phyloP scores from a whole-genome alignment of 495 filamentous ascomycete genomes.

The Immersiella caudata region DNA sequence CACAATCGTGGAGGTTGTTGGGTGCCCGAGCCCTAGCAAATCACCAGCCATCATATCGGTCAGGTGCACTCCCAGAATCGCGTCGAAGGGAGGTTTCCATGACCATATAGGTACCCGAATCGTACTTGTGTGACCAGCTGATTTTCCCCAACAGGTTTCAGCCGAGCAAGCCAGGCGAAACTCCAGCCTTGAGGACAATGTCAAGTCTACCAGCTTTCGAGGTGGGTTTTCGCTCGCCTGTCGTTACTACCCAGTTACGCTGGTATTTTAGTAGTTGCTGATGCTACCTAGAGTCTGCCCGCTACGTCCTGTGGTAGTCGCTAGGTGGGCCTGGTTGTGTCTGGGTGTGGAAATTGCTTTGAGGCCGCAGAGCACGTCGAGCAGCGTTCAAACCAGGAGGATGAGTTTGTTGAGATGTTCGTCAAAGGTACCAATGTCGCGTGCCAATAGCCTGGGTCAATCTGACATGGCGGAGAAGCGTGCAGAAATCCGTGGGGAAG shows the following conservation, averaged over 20 bases:
- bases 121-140: neutral
- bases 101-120: neutral
- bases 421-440: neutral
- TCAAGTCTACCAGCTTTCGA: too few species aligned
- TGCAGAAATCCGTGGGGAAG: conserved; percentile 13
- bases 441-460: conserved; percentile 21
- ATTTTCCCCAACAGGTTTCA: neutral
- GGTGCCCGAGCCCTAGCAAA: conserved; percentile 20
- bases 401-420: conserved; percentile 14
- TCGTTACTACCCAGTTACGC: neutral
- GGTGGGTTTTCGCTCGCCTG: neutral
- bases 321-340: too few species aligned
- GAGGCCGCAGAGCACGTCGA: too few species aligned
- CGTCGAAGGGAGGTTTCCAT: neutral
- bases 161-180: neutral
- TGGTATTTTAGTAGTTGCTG: neutral
- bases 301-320: neutral
- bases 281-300: neutral
- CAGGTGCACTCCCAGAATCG: conserved; percentile 25
- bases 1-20: conserved; percentile 6
- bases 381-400: neutral
- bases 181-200: neutral
- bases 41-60: conserved; percentile 19
- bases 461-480: conserved; percentile 17
- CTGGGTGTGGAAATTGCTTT: too few species aligned